Conservation (phyloP, 306 rosid species). For the Castanospermum australe region DNA sequence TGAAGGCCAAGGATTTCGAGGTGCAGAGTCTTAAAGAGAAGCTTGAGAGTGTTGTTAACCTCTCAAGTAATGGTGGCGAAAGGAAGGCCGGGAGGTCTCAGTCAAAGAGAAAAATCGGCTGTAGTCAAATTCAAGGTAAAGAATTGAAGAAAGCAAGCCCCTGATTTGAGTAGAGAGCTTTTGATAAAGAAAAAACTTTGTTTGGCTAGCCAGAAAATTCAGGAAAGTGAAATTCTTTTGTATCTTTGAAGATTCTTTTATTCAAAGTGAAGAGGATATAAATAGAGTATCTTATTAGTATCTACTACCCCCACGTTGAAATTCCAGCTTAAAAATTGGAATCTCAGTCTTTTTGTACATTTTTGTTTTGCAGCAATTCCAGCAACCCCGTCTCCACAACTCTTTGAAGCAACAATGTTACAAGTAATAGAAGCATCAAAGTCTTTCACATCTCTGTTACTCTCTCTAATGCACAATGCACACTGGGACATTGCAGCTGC, state of each 20-base stretch:
- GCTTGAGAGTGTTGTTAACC: constrained; percentile 54
- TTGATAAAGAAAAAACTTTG: not conserved
- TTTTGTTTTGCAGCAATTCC: constrained; percentile 48
- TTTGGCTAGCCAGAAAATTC: constrained; percentile 19
- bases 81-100: constrained; percentile 66
- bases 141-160: too few species aligned
- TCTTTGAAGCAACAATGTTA: constrained; percentile 67
- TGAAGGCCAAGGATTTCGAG: constrained; percentile 74
- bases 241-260: too few species aligned
- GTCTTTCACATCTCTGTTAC: constrained; percentile 75
- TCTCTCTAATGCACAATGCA: constrained; percentile 90
- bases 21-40: constrained; percentile 80
- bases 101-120: constrained; percentile 68
- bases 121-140: constrained; percentile 88
- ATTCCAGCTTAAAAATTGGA: not conserved
- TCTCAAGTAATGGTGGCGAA: constrained; percentile 40
- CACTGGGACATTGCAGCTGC: constrained; percentile 95
- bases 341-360: not conserved
- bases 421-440: constrained; percentile 81
- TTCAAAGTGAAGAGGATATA: not conserved
- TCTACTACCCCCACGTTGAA: not conserved
- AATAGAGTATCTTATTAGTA: not conserved
- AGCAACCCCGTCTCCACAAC: constrained; percentile 61
- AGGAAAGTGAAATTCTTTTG: constrained; percentile 3
- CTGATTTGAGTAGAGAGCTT: not conserved